These are phyloP conservation scores for Tanacetum coccineum DNA, from an alignment of 129 eudicot species.

Conservation along the genomic window DNA sequence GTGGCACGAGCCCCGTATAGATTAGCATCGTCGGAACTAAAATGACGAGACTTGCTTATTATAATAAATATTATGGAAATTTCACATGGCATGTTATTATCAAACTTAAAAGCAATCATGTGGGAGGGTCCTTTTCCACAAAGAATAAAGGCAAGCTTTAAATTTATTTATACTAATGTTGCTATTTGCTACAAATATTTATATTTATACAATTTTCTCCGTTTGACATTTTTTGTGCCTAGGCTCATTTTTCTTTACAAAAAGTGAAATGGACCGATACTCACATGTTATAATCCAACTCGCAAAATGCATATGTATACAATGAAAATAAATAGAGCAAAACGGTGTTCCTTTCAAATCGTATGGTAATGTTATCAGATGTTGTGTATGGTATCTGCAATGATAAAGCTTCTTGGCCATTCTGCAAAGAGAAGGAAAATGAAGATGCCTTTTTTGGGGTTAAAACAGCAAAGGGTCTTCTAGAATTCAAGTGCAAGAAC, in stretches of 20 bases:
- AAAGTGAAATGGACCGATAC: background rate
- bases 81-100: background rate
- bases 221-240: background rate
- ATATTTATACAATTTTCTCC: background rate
- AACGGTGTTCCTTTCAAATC: too few relatives aligned
- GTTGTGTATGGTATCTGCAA: slow-evolving; percentile 73
- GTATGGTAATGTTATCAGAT: slow-evolving; percentile 32
- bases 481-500: slow-evolving; percentile 91
- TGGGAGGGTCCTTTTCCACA: slow-evolving; percentile 87
- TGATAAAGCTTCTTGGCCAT: slow-evolving; percentile 59
- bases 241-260: background rate
- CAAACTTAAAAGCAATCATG: slow-evolving; percentile 75
- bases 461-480: slow-evolving; percentile 70
- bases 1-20: too few relatives aligned
- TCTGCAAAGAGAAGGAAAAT: slow-evolving; percentile 57
- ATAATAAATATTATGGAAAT: background rate
- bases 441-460: slow-evolving; percentile 71
- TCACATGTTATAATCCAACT: background rate
- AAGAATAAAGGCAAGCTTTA: slow-evolving; percentile 69
- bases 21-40: too few relatives aligned
- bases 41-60: background rate
- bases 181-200: background rate
- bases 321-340: too few relatives aligned
- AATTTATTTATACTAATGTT: slow-evolving; percentile 17
- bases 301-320: too few relatives aligned